phyloP scores from a whole-genome alignment of 2,329 filamentous ascomycete genomes.

The Hymenoscyphus linearis region DNA sequence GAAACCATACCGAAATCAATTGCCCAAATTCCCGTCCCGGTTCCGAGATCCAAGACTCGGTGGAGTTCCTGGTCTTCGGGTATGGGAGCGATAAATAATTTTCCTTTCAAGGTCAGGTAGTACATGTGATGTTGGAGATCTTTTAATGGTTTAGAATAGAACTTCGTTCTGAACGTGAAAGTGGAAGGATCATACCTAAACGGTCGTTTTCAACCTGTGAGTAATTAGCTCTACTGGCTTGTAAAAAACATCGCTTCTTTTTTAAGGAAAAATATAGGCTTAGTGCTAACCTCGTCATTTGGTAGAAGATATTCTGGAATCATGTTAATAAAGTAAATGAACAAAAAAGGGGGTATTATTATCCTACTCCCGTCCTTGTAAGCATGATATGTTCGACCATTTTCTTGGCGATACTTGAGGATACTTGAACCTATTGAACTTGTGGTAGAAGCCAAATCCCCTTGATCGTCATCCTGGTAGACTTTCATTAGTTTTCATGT shows the following conservation, averaged over 20 bases:
- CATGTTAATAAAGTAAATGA: neutral
- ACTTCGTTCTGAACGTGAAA: neutral
- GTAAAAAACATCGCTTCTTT: too few relatives aligned
- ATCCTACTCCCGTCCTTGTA: conserved; percentile 28
- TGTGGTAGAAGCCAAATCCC: conserved; percentile 7
- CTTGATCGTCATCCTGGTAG: neutral
- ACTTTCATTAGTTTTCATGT: neutral
- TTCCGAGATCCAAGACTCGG: conserved; percentile 37
- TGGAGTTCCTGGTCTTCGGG: conserved; percentile 25
- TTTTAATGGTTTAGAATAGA: neutral
- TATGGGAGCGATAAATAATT: conserved; percentile 21
- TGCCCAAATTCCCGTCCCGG: conserved; percentile 56
- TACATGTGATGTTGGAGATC: conserved; percentile 24
- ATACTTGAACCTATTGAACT: conserved; percentile 32
- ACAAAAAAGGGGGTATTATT: neutral
- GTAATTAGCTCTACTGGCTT: neutral
- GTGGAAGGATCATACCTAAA: conserved; percentile 26
- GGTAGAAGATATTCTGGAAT: conserved; percentile 24
- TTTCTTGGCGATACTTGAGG: conserved; percentile 33
- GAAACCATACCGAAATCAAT: conserved; percentile 45
- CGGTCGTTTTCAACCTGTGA: conserved; percentile 27
- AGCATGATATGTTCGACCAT: conserved; percentile 24
- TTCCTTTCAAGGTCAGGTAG: conserved; percentile 17
- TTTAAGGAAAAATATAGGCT: neutral
- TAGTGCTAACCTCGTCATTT: conserved; percentile 18